Conservation (phyloP, 2,329 filamentous ascomycete genomes). For the Trichoderma simmonsii region DNA sequence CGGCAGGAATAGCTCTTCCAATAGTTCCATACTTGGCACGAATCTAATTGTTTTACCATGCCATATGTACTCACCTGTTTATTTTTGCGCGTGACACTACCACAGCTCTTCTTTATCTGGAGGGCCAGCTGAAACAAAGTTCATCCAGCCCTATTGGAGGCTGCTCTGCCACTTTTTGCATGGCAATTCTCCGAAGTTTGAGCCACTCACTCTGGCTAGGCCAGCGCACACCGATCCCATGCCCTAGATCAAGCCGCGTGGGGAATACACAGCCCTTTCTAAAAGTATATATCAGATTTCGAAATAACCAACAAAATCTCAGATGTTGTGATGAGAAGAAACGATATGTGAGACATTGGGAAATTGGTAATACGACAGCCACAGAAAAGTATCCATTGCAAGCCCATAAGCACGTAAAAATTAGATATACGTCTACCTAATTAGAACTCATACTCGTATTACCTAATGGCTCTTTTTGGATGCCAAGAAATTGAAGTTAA, state of each 20-base stretch:
- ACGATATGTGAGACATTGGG: neutral
- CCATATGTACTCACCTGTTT: neutral
- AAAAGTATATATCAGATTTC: neutral
- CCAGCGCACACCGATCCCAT: too few species aligned
- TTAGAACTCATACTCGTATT: neutral
- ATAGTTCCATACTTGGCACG: neutral
- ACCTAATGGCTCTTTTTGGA: neutral
- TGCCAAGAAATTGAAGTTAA: neutral
- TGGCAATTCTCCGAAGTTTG: neutral
- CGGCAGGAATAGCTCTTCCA: neutral
- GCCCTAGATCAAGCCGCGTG: neutral
- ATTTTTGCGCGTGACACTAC: neutral
- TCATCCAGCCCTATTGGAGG: neutral
- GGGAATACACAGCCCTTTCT: neutral
- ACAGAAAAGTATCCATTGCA: neutral
- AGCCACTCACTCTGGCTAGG: neutral
- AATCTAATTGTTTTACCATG: neutral
- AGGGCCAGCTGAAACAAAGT: neutral
- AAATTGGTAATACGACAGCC: neutral
- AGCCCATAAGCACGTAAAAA: neutral
- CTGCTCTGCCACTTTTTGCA: neutral
- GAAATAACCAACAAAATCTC: neutral
- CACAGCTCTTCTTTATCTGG: neutral
- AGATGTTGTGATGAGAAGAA: neutral
- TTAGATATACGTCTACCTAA: neutral